Evolutionary conservation across 2,329 filamentous ascomycete genomes (phyloP).

Genomic region (Hypocrella siamensis): DNA sequence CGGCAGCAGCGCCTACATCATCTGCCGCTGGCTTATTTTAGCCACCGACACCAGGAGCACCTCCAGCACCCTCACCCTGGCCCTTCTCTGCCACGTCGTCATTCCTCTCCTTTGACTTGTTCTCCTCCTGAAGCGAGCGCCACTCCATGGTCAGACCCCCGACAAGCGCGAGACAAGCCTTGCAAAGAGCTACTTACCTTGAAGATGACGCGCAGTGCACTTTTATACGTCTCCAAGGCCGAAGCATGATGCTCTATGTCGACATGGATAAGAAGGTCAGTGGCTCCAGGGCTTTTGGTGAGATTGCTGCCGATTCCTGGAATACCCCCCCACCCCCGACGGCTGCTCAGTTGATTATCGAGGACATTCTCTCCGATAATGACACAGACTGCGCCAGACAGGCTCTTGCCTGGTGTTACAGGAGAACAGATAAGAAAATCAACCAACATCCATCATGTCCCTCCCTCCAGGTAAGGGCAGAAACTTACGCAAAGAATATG

Average conservation of each 20-base stretch:
- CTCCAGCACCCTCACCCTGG: no score
- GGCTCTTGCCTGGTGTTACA: not conserved
- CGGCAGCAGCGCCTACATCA: no score
- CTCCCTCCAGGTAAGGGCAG: no score
- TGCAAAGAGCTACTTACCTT: constrained; percentile 41
- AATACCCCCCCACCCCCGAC: constrained; percentile 14
- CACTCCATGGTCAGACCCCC: constrained; percentile 5
- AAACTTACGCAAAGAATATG: constrained; percentile 14
- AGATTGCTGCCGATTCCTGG: constrained; percentile 9
- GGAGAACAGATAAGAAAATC: no score
- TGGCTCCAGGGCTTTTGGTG: constrained; percentile 1
- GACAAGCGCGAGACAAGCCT: constrained; percentile 16
- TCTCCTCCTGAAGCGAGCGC: constrained; percentile 5
- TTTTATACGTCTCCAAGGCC: constrained; percentile 38
- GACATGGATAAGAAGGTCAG: not conserved
- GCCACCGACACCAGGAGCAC: no score
- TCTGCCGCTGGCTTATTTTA: no score
- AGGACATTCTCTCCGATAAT: constrained; percentile 29
- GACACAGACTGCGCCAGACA: constrained; percentile 27
- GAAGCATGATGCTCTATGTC: not conserved
- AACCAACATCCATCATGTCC: not conserved
- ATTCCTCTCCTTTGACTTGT: no score
- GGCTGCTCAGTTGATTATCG: constrained; percentile 22
- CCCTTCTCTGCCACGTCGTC: no score
- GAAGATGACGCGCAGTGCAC: constrained; percentile 41